Percentiles rank a stretch among this genome's conserved stretches.
Conservation (phyloP, 1,284 basidiomycete species). For the Ganoderma lucidum region DNA sequence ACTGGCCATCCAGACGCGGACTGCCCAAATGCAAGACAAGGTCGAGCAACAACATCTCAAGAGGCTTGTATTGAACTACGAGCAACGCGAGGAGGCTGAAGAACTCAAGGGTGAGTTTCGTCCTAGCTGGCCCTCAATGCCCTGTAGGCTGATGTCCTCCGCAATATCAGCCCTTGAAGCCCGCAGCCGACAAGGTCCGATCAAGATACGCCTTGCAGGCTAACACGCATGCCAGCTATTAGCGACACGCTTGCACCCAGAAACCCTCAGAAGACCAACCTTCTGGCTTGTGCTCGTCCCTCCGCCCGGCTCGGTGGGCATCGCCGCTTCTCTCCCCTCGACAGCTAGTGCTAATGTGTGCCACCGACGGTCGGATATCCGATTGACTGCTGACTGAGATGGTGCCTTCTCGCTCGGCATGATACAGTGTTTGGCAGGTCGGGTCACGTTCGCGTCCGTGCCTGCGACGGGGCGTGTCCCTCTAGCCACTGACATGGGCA, state of each 20-base stretch:
- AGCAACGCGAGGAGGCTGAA: conserved; percentile 85
- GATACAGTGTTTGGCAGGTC: conserved; percentile 31
- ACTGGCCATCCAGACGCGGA: conserved; percentile 88
- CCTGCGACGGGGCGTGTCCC: conserved; percentile 13
- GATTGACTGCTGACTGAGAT: conserved; percentile 34
- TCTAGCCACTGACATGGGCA: conserved; percentile 7
- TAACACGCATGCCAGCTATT: conserved; percentile 36
- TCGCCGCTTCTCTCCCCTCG: conserved; percentile 25
- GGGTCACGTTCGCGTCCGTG: conserved; percentile 19
- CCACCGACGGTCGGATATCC: conserved; percentile 29
- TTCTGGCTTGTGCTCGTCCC: conserved; percentile 34
- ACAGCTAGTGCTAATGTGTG: conserved; percentile 23
- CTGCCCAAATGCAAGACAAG: conserved; percentile 90
- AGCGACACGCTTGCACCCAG: conserved; percentile 10
- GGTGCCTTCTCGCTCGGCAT: conserved; percentile 29
- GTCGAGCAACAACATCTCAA: conserved; percentile 97
- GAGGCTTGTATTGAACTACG: conserved; percentile 87
- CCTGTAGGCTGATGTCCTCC: conserved; percentile 19
- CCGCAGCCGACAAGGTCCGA: conserved; percentile 66
- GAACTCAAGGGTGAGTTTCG: conserved; percentile 70
- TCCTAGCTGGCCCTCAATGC: conserved; percentile 1
- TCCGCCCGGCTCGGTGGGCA: conserved; percentile 20
- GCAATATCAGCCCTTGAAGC: conserved; percentile 64
- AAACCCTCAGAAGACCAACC: conserved; percentile 27
- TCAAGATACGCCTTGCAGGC: conserved; percentile 78